Evolutionary conservation across 768 basidiomycete genomes (phyloP).

Genomic region (Hygrocybe coccinea): DNA sequence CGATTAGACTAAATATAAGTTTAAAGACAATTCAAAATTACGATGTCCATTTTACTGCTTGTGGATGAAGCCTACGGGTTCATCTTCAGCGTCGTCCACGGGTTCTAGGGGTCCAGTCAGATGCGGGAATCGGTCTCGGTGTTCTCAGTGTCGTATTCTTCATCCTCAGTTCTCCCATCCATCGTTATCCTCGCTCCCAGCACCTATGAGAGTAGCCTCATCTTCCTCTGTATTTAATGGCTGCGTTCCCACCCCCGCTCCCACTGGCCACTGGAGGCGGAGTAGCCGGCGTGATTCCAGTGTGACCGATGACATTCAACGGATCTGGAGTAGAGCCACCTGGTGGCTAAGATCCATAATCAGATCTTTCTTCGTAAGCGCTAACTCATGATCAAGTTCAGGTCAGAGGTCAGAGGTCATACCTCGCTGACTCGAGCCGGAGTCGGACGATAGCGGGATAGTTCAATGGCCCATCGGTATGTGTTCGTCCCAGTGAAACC

Average conservation of each 20-base stretch:
- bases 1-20: too few species aligned
- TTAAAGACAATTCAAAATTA: too few species aligned
- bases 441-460: conserved; percentile 1
- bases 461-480: neutral
- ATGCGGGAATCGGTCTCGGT: neutral
- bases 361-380: neutral
- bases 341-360: conserved; percentile 2
- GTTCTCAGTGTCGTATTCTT: neutral
- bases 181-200: too few species aligned
- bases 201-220: too few species aligned
- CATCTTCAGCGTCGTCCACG: too few species aligned
- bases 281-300: neutral
- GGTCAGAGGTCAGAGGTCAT: neutral
- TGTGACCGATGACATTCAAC: neutral
- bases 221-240: too few species aligned
- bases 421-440: neutral
- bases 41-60: too few species aligned
- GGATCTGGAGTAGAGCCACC: neutral
- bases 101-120: neutral
- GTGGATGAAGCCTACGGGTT: too few species aligned
- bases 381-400: neutral
- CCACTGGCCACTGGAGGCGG: neutral
- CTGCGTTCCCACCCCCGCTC: too few species aligned
- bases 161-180: neutral
- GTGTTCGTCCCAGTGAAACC: neutral